Percentiles rank a stretch among this genome's conserved stretches.
These are phyloP conservation scores for Trichophyton rubrum DNA, from an alignment of 2,329 filamentous ascomycete species.

Conservation along the genomic window DNA sequence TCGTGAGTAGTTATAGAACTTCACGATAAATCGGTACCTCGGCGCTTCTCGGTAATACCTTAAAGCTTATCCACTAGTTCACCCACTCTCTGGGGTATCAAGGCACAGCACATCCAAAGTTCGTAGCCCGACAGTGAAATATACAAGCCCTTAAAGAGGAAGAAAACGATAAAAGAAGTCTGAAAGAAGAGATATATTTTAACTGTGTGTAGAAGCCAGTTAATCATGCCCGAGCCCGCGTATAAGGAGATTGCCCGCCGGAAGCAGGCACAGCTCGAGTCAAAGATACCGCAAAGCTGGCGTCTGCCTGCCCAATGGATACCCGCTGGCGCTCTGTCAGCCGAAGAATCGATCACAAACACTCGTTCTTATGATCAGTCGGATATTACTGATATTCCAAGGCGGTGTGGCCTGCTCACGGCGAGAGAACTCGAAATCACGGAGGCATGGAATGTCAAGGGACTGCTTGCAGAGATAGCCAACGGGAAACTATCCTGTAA, in stretches of 20 bases:
- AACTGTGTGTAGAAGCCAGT: not conserved
- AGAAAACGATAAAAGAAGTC: not conserved
- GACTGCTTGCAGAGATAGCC: constrained; percentile 26
- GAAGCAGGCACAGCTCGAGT: constrained; percentile 28
- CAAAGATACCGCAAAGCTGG: constrained; percentile 32
- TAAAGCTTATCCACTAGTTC: not conserved
- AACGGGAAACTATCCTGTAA: constrained; percentile 26
- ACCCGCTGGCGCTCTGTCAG: constrained; percentile 25
- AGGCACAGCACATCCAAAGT: not conserved
- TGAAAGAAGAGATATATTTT: not conserved
- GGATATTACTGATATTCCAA: constrained; percentile 39
- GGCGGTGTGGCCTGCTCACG: constrained; percentile 41
- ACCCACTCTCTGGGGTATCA: not conserved
- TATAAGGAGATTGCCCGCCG: constrained; percentile 26
- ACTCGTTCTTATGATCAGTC: constrained; percentile 22
- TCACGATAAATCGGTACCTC: not conserved
- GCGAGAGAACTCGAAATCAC: constrained; percentile 44
- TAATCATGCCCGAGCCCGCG: constrained; percentile 13
- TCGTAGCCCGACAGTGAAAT: too few relatives aligned
- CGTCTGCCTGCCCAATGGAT: constrained; percentile 23
- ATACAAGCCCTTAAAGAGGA: too few relatives aligned
- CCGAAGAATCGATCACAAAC: constrained; percentile 25
- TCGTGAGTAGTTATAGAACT: not conserved
- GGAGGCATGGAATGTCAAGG: constrained; percentile 37
- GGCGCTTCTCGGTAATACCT: not conserved